Percentiles rank a stretch among this genome's conserved stretches.
Evolutionary conservation across 345 rosid genomes (phyloP).

Genomic region (Psidium guajava): DNA sequence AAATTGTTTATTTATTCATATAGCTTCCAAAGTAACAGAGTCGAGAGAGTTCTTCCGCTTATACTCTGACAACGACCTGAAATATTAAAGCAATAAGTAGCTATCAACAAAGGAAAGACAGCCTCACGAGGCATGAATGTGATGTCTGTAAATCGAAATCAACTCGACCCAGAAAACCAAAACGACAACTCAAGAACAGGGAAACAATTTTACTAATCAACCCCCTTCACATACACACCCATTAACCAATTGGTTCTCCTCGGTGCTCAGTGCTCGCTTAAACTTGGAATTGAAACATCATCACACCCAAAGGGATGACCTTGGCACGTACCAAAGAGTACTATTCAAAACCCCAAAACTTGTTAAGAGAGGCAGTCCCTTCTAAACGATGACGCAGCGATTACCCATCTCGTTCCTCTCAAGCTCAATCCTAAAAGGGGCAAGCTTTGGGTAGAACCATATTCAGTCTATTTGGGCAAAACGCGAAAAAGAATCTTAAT

Average conservation of each 20-base stretch:
- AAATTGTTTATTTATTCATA: not conserved
- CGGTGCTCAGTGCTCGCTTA: not conserved
- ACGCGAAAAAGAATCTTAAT: not conserved
- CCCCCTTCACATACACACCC: not conserved
- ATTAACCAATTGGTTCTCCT: not conserved
- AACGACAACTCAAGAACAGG: not conserved
- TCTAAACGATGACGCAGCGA: not conserved
- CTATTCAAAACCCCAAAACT: not conserved
- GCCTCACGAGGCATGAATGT: not conserved
- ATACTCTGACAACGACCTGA: not conserved
- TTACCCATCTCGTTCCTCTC: not conserved
- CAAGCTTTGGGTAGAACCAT: not conserved
- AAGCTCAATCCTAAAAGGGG: not conserved
- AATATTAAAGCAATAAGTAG: not conserved
- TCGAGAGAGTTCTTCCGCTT: not conserved
- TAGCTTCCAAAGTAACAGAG: not conserved
- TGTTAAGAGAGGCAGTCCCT: not conserved
- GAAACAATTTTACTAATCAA: not conserved
- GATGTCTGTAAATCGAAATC: not conserved
- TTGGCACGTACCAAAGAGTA: not conserved
- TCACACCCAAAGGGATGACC: not conserved
- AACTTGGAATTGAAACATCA: not conserved
- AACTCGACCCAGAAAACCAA: not conserved
- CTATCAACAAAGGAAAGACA: not conserved
- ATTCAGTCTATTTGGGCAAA: not conserved